Evolutionary conservation across 2,329 filamentous ascomycete species (phyloP).

Genomic region (Penicillium sp.): DNA sequence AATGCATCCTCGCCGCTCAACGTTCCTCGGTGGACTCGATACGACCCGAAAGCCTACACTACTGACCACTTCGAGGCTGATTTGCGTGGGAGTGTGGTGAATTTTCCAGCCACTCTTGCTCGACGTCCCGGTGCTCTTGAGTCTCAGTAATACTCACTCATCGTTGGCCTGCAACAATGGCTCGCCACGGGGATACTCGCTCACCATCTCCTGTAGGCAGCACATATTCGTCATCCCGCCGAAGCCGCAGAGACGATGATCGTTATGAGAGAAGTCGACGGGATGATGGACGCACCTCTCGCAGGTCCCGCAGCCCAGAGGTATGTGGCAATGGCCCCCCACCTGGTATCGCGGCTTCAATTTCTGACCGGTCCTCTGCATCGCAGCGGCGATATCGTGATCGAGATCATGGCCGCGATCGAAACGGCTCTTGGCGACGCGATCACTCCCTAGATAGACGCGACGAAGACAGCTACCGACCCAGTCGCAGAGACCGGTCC

Average conservation of each 20-base stretch:
- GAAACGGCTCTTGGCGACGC: constrained; percentile 60
- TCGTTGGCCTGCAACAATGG: constrained; percentile 57
- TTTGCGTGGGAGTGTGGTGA: constrained; percentile 28
- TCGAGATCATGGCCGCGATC: constrained; percentile 55
- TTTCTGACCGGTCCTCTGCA: constrained; percentile 13
- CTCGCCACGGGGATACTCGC: constrained; percentile 64
- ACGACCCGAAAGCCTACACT: no score
- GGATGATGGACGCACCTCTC: constrained; percentile 50
- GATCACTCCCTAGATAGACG: constrained; percentile 63
- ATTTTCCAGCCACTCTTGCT: constrained; percentile 18
- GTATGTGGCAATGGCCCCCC: constrained; percentile 32
- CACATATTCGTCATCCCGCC: constrained; percentile 69
- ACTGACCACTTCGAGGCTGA: no score
- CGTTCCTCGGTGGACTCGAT: no score
- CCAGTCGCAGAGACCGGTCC: constrained; percentile 60
- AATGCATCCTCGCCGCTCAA: constrained; percentile 17
- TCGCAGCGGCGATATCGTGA: constrained; percentile 53
- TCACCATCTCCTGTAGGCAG: constrained; percentile 94
- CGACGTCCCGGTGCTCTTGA: constrained; percentile 29
- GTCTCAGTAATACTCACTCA: constrained; percentile 49
- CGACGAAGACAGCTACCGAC: constrained; percentile 60
- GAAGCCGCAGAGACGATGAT: constrained; percentile 54
- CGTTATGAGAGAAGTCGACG: constrained; percentile 52
- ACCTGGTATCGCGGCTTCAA: background rate
- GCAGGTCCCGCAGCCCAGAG: constrained; percentile 50